Evolutionary conservation across 2,329 filamentous ascomycete genomes (phyloP).

Genomic region (Colletotrichum brevisporum): DNA sequence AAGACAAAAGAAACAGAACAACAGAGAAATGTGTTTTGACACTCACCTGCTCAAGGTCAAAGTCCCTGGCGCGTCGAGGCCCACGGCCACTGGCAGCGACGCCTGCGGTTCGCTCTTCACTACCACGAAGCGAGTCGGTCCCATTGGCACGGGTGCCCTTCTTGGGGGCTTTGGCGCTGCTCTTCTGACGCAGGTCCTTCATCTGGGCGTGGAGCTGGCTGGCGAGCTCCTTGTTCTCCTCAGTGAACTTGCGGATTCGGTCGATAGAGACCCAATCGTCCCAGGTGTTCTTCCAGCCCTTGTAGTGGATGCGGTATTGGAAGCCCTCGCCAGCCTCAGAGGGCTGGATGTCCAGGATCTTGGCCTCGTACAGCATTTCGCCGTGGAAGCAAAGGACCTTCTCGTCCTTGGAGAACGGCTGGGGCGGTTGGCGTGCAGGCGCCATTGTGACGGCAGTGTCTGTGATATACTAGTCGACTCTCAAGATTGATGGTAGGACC

Average conservation of each 20-base stretch:
- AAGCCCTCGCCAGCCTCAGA: slow-evolving; percentile 79
- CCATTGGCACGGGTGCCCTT: slow-evolving; percentile 62
- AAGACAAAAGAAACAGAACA: slow-evolving; percentile 40
- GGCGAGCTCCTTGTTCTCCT: slow-evolving; percentile 94
- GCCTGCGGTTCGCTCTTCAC: slow-evolving; percentile 80
- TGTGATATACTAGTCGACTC: not conserved
- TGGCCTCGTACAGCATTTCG: slow-evolving; percentile 97
- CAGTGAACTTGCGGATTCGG: slow-evolving; percentile 92
- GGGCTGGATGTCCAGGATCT: slow-evolving; percentile 84
- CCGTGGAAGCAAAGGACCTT: slow-evolving; percentile 97
- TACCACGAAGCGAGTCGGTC: slow-evolving; percentile 77
- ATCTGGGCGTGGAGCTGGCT: slow-evolving; percentile 78
- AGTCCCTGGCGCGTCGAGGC: slow-evolving; percentile 82
- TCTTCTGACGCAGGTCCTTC: slow-evolving; percentile 69
- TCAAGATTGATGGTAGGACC: not conserved
- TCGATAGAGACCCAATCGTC: slow-evolving; percentile 98
- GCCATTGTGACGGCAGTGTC: slow-evolving; percentile 51
- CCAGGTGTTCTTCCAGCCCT: slow-evolving; percentile 99
- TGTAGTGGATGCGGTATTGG: slow-evolving; percentile 96
- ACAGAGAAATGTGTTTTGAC: slow-evolving; percentile 39
- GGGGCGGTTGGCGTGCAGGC: slow-evolving; percentile 54
- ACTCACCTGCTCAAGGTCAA: slow-evolving; percentile 85
- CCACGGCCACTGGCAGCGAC: slow-evolving; percentile 74
- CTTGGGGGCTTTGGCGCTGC: slow-evolving; percentile 66
- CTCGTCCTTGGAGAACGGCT: slow-evolving; percentile 81